Base-by-base conservation (phyloP, 257 asterid species). In the Fraxinus quadrangulata region DNA sequence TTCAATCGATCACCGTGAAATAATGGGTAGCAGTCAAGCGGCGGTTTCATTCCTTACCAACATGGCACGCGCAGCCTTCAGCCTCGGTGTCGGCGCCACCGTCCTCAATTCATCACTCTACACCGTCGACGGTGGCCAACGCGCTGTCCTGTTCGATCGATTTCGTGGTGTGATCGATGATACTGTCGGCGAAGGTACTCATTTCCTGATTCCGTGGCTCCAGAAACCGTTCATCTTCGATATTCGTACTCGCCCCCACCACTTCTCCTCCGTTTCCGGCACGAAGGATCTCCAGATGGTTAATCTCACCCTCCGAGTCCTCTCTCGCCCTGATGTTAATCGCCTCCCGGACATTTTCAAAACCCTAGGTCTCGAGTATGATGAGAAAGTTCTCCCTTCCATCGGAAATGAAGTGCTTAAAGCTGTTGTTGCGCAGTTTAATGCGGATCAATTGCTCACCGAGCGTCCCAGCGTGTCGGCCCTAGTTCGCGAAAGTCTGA, bases 271-370 rank as follows among this genome's bases (percentile, higher is more conserved):
- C 17, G 30, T 87, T 19, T 93, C 98, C 59, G 98, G 99, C 1
- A 96, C 98, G 0, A 96, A 93, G 90, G 99, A 96, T 88, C 87
- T 96, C 78, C 98, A 96, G 87, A 96, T 96, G 99, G 98, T 96
- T 51, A 93, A 93, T 73, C 89, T 96, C 74, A 90, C 98, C 0
- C 90, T 96, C 77, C 94, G 98, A 39, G 94, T 96, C 79, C 97
- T 95, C 9, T 91, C 97, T 6, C 97, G 97, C 42, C 99, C 99
- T 0, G 97, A 95, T 74, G 93, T 88, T 34, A 8, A 65, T 2
- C 89, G 89, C 45, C 91, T 93, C 0, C 92, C 98, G 0, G 84
- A 78, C 4, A 95, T 95, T 26, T 95, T 95, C 89, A 87, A 90
- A 71, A 93, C 96, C 76, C 90, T 95, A 11, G 99, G 99, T 4